Evolutionary conservation across 192 early-diverging fungal species (phyloP).

Genomic region (Coemansia sp.): DNA sequence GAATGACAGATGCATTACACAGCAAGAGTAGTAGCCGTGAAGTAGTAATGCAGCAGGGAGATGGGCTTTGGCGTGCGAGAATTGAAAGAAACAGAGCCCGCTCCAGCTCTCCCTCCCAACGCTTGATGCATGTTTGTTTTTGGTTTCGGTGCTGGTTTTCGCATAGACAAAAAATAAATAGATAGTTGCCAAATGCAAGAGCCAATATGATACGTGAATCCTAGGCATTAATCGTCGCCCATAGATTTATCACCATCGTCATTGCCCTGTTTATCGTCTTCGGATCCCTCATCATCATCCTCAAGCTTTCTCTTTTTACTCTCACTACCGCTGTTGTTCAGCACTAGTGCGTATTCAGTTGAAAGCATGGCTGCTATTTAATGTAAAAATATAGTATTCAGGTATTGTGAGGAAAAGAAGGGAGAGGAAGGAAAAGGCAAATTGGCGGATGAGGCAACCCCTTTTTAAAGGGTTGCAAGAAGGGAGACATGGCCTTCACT

Average conservation of each 20-base stretch:
- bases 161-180: not conserved
- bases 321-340: not conserved
- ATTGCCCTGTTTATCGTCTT: not conserved
- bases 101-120: not conserved
- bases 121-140: not conserved
- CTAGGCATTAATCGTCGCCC: not conserved
- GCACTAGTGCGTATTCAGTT: not conserved
- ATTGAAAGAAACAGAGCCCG: not conserved
- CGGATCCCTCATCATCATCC: not conserved
- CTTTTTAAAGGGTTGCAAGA: not conserved
- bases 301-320: not conserved
- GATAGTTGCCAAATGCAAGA: not conserved
- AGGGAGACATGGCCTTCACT: not conserved
- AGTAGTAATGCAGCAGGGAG: not conserved
- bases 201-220: not conserved
- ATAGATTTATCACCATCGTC: not conserved
- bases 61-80: not conserved
- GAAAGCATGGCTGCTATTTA: not conserved
- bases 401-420: not conserved
- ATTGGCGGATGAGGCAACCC: not conserved
- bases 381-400: not conserved
- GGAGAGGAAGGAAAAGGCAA: not conserved
- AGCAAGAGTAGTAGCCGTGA: not conserved
- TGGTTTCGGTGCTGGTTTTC: conserved; percentile 1
- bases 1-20: not conserved